phyloP scores from a whole-genome alignment of 306 rosid genomes.

The Acacia confusa region DNA sequence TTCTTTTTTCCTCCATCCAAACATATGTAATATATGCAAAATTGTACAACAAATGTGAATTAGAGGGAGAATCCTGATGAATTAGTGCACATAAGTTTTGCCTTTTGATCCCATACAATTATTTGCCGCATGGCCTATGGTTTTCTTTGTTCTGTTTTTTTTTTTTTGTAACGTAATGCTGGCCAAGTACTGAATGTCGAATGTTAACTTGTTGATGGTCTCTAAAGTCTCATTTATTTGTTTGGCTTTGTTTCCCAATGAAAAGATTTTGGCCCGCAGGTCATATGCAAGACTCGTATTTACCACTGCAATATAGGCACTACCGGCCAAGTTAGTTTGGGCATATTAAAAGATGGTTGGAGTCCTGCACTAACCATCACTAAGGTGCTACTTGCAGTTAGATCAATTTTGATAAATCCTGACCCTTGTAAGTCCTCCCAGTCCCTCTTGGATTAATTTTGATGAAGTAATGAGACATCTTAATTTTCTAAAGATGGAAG shows the following conservation, averaged over 20 bases:
- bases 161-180: not conserved
- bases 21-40: not conserved
- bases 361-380: slow-evolving; percentile 91
- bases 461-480: not conserved
- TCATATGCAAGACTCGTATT: slow-evolving; percentile 80
- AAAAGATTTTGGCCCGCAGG: slow-evolving; percentile 49
- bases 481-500: not conserved
- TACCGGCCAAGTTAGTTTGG: slow-evolving; percentile 60
- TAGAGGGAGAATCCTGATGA: not conserved
- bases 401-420: slow-evolving; percentile 67
- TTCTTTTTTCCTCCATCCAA: not conserved
- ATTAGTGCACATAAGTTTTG: not conserved
- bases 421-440: slow-evolving; percentile 40
- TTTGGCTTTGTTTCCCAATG: slow-evolving; percentile 7
- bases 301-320: slow-evolving; percentile 86
- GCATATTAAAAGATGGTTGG: slow-evolving; percentile 84
- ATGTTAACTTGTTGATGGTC: not conserved
- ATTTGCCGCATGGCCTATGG: not conserved
- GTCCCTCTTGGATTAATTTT: not conserved
- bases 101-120: not conserved
- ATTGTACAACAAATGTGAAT: not conserved
- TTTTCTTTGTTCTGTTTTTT: not conserved
- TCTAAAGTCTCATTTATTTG: not conserved
- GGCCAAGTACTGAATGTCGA: not conserved
- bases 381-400: slow-evolving; percentile 70